A percentile compares a stretch with the other conserved stretches of the same genome.
Conservation (phyloP, 148 eudicot species). For the Arbutus unedo region DNA sequence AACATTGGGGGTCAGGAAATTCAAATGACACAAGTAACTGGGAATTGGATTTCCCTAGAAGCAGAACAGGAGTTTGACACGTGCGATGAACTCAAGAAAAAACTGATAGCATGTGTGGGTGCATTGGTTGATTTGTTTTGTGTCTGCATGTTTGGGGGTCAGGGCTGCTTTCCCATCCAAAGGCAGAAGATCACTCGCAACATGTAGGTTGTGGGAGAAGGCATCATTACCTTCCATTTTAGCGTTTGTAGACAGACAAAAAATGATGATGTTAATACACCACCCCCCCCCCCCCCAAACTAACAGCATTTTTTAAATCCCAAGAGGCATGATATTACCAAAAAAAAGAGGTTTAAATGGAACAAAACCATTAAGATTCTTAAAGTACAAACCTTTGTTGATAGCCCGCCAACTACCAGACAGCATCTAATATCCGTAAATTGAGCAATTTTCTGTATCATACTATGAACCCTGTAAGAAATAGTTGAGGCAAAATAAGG, state of each 20-base stretch:
- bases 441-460: slow-evolving; percentile 81
- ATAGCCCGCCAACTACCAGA: slow-evolving; percentile 74
- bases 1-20: neutral
- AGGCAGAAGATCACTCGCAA: neutral
- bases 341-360: neutral
- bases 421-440: slow-evolving; percentile 91
- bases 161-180: neutral
- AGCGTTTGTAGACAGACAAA: neutral
- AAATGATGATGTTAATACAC: neutral
- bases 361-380: neutral
- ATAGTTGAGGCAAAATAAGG: slow-evolving; percentile 7
- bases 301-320: neutral
- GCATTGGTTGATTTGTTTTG: too few species aligned
- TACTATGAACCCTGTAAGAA: slow-evolving; percentile 78
- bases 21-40: neutral
- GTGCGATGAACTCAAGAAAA: too few species aligned
- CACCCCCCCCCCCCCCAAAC: neutral
- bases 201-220: neutral
- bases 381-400: slow-evolving; percentile 61
- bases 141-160: too few species aligned
- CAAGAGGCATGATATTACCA: neutral
- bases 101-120: too few species aligned
- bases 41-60: neutral
- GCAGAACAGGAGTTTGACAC: neutral
- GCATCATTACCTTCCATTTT: neutral